These are phyloP conservation scores for Dryadomyces sulphureus DNA, from an alignment of 2,329 filamentous ascomycete species.

Conservation along the genomic window DNA sequence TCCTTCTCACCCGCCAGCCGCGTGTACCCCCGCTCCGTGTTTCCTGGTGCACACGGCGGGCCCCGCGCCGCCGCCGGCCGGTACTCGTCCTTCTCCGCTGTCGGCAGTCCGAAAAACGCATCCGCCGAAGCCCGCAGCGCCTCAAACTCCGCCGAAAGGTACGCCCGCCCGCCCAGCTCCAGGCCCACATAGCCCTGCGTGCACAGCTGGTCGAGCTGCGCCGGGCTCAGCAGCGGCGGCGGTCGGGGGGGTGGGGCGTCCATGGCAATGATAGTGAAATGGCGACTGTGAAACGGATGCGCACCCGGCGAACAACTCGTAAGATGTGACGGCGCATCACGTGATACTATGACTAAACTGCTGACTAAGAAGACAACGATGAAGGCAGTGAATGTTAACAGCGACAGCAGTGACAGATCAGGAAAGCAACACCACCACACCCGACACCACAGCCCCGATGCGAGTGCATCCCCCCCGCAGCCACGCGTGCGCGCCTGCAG, in stretches of 20 bases:
- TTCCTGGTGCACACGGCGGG: constrained; percentile 4
- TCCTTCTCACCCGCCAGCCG: constrained; percentile 11
- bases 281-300: background rate
- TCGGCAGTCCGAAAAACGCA: constrained; percentile 9
- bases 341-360: too few species aligned
- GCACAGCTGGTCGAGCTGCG: constrained; percentile 10
- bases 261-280: background rate
- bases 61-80: constrained; percentile 2
- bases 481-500: constrained; percentile 32
- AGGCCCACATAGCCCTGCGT: constrained; percentile 10
- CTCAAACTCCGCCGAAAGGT: constrained; percentile 4
- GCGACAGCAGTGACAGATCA: too few species aligned
- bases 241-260: constrained; percentile 8
- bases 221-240: constrained; percentile 10
- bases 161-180: constrained; percentile 3
- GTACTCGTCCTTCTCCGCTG: constrained; percentile 6
- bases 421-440: too few species aligned
- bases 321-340: too few species aligned
- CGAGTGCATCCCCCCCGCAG: constrained; percentile 29
- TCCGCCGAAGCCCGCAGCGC: constrained; percentile 5
- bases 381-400: too few species aligned
- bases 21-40: constrained; percentile 11
- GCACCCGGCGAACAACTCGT: background rate
- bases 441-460: background rate
- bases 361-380: too few species aligned